Percentiles rank a stretch among this genome's conserved stretches.
phyloP scores from a whole-genome alignment of 306 rosid genomes.

The Dryas alaskensis region DNA sequence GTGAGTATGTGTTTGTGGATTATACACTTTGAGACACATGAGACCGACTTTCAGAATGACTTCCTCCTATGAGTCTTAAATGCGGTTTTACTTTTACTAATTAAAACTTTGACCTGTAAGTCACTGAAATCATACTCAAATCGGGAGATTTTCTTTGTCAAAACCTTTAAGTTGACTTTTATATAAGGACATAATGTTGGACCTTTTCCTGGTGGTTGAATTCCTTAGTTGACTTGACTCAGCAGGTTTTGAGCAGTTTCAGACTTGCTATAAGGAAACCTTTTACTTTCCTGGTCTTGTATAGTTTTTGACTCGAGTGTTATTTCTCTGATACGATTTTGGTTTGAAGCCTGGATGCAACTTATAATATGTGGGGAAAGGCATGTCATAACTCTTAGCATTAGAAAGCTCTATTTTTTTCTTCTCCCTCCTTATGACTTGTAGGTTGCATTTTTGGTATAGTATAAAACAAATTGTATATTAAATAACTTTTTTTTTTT shows the following conservation, averaged over 20 bases:
- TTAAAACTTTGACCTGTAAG: not conserved
- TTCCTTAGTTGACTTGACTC: constrained; percentile 31
- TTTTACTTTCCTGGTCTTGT: constrained; percentile 6
- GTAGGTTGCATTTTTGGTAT: too few relatives aligned
- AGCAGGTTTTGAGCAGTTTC: constrained; percentile 14
- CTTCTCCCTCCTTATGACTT: too few relatives aligned
- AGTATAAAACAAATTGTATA: too few relatives aligned
- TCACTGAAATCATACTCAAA: not conserved
- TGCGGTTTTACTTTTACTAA: not conserved
- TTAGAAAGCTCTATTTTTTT: not conserved
- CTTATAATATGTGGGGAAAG: not conserved
- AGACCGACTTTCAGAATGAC: constrained; percentile 17
- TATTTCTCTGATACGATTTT: not conserved
- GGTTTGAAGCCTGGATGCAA: not conserved
- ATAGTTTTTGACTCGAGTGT: not conserved
- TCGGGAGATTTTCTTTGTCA: not conserved
- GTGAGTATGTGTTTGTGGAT: constrained; percentile 54
- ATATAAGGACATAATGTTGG: not conserved
- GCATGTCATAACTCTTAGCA: not conserved
- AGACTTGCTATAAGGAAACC: not conserved
- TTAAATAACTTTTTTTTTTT: too few relatives aligned
- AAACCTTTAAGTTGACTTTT: constrained; percentile 10
- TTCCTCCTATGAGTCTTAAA: constrained; percentile 19
- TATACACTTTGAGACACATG: not conserved
- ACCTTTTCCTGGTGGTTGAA: not conserved